Base-by-base conservation (phyloP, 495 filamentous ascomycete genomes). In the Trichoderma gamsii region DNA sequence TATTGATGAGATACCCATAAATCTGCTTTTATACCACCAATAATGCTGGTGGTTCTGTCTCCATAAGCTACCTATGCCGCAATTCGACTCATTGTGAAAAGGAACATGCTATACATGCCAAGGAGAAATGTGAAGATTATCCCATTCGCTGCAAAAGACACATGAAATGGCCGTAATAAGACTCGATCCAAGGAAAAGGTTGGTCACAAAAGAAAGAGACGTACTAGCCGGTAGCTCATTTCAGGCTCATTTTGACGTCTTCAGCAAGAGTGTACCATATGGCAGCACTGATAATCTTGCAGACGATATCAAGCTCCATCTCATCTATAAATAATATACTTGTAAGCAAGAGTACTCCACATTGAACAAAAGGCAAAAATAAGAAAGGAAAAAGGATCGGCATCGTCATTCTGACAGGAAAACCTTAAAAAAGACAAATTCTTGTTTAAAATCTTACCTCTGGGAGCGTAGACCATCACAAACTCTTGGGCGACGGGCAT, bases 391-490 rank as follows among this genome's bases (percentile, higher is more conserved):
- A 44, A 32, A 12, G 13, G 18, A 38, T n/a, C 52, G 35, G n/a
- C 11, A 61, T 61, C 56, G 27, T 13, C 25, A 27, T 8, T n/a
- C n/a, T 49, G 44, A 49, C 56, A 32, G n/a, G 2, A 25, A 13
- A 32, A 32, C 11, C 49, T 21, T 61, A 23, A 32, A 15, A 13
- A 32, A 32, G 4, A 12, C 25, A 35, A 4, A 13, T 13, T 21
- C 3, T 15, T 29, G 29, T 29, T 12, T 21, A 13, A 32, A 32
- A 61, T 35, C 64, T 71, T 61, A 70, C 78, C 79, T 59, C 89
- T 81, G 0, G 93, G 92, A 29, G 93, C 90, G 79, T 97, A 97
- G 16, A 97, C 83, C 84, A 97, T 87, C 49, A 90, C 75, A 76
- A 90, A 96, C 41, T 88, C 89, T 13, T 76, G 75, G 1, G 91